These are phyloP conservation scores for Nothophytophthora sp. DNA, from an alignment of 352 stramenopile genomes.

Conservation along the genomic window DNA sequence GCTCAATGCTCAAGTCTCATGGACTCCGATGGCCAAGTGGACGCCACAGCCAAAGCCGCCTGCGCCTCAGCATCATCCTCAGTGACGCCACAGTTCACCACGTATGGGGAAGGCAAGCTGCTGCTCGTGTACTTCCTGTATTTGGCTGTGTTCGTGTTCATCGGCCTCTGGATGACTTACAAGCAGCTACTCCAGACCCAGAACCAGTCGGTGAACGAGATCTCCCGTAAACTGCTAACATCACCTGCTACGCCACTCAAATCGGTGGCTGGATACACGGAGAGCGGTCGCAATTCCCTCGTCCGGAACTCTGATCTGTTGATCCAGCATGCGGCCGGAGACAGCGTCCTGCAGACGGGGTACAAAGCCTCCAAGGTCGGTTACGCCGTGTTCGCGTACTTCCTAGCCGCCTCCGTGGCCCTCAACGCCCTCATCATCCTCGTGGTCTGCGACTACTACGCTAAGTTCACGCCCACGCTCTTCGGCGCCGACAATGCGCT, in stretches of 20 bases:
- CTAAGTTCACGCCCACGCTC: constrained; percentile 22
- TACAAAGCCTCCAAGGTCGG: constrained; percentile 21
- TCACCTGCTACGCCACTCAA: constrained; percentile 10
- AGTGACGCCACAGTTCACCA: constrained; percentile 25
- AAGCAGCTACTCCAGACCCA: constrained; percentile 8
- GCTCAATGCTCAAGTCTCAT: constrained; percentile 35
- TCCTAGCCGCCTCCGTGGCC: constrained; percentile 15
- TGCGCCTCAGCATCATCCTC: constrained; percentile 9
- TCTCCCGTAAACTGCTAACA: constrained; percentile 12
- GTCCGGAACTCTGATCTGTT: constrained; percentile 5
- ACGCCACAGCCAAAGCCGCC: constrained; percentile 8
- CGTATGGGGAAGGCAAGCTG: constrained; percentile 14
- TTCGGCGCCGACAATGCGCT: constrained; percentile 28
- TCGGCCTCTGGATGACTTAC: constrained; percentile 16
- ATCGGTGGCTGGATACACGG: too few species aligned
- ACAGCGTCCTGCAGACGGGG: constrained; percentile 20
- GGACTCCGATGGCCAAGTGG: constrained; percentile 12
- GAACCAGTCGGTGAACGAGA: constrained; percentile 21
- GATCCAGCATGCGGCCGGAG: not conserved
- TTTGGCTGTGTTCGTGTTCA: constrained; percentile 17
- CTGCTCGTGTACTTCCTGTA: constrained; percentile 24
- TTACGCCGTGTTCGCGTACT: constrained; percentile 22
- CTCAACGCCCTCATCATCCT: constrained; percentile 31
- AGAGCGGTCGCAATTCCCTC: too few species aligned
- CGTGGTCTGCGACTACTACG: constrained; percentile 41